Base-by-base conservation (phyloP, 139 green algal species). In the Chlorella vulgaris region DNA sequence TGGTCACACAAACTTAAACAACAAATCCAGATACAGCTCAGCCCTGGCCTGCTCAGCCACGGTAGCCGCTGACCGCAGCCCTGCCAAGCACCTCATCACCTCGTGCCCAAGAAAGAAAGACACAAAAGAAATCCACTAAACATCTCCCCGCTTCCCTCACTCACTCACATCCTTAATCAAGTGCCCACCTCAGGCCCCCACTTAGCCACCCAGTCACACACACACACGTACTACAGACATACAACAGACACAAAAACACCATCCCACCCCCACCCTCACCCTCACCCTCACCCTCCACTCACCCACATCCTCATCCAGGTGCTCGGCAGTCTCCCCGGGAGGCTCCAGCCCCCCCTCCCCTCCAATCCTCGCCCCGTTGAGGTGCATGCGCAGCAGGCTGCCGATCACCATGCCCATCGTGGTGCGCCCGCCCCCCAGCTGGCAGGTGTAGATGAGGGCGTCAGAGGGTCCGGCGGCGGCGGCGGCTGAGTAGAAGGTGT, bases 321-420 rank as follows among this genome's bases (percentile, higher is more conserved):
- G 58, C 26, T 67, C 58, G 6, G 39, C 47, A 13, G 63, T 76
- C 42, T 50, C 35, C 1, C 31, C 5, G 2, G 24, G 31, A 2
- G 31, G 18, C 39, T 24, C 31, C 4, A 28, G 43, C 7, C 35
- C 53, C 24, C 4, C 7, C 19, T 71, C 77, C 31, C 77, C 35
- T 31, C 66, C 51, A 15, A 82, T 38, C 5, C 31, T n/a, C 4
- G 78, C 76, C 21, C 84, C 84, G 76, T 90, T 86, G 31, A 85
- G 62, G 76, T 76, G 70, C 38, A 95, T 89, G 81, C 93, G 88
- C 51, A 98, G 78, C 73, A 99, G 89, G 42, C 79, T 88, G n/a
- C 86, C 95, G 21, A 99, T 94, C 55, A 92, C 90, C 84, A 94
- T 98, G 58, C 94, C 96, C 1, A 90, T 97, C 42, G 96, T 98